Conservation (phyloP, 2,329 filamentous ascomycete species). For the Exophiala spinifera region DNA sequence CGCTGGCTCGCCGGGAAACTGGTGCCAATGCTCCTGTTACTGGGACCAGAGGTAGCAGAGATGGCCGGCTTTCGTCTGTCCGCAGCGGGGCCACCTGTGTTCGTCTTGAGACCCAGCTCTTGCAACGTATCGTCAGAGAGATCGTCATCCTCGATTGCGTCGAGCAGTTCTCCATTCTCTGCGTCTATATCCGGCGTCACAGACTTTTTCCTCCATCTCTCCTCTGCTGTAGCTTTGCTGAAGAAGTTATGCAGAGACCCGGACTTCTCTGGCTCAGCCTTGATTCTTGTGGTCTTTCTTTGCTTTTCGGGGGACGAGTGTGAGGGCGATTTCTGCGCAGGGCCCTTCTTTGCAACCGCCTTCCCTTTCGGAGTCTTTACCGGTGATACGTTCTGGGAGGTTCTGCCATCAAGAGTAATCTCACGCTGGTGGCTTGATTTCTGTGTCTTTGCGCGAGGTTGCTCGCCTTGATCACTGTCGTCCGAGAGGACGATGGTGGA, state of each 20-base stretch:
- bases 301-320: constrained; percentile 36
- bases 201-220: constrained; percentile 38
- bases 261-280: constrained; percentile 25
- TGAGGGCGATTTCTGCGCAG: constrained; percentile 23
- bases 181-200: constrained; percentile 25
- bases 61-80: constrained; percentile 13
- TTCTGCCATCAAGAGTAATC: constrained; percentile 23
- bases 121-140: constrained; percentile 38
- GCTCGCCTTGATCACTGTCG: constrained; percentile 19
- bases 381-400: constrained; percentile 17
- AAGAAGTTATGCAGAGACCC: constrained; percentile 45
- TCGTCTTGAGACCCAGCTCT: constrained; percentile 29
- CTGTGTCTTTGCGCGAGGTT: constrained; percentile 8
- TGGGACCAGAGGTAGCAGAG: neutral
- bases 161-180: constrained; percentile 26
- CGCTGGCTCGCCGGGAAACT: constrained; percentile 26
- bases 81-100: constrained; percentile 4
- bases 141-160: constrained; percentile 35
- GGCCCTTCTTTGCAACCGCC: neutral
- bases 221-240: constrained; percentile 37
- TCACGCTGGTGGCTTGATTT: constrained; percentile 16
- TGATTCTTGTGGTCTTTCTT: constrained; percentile 26
- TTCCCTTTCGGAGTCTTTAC: constrained; percentile 13
- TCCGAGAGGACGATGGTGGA: constrained; percentile 27
- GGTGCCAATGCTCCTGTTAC: constrained; percentile 11